Percentiles rank a stretch among this genome's conserved stretches.
These are phyloP conservation scores for Wickerhamomyces bisporus DNA, from an alignment of 805 yeast genomes.

Conservation along the genomic window DNA sequence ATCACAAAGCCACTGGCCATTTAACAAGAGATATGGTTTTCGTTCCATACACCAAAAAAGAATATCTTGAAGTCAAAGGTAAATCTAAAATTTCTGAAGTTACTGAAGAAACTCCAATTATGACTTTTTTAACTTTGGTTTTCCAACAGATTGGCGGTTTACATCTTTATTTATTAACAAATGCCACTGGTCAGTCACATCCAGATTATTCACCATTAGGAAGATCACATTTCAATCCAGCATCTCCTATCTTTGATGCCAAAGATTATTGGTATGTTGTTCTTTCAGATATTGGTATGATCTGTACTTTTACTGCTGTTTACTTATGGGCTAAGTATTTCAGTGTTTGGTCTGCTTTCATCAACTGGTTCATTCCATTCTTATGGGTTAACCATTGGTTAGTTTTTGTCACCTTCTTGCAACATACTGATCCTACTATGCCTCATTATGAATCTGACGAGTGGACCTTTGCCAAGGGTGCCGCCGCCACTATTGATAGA, in stretches of 20 bases:
- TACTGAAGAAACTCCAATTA: conserved; percentile 52
- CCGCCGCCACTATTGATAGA: conserved; percentile 62
- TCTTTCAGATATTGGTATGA: conserved; percentile 51
- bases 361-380: conserved; percentile 57
- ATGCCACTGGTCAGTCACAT: conserved; percentile 52
- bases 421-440: conserved; percentile 55
- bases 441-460: conserved; percentile 52
- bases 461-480: conserved; percentile 65
- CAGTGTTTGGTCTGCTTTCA: conserved; percentile 45
- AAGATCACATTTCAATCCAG: conserved; percentile 50
- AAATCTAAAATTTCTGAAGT: conserved; percentile 38
- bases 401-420: conserved; percentile 57
- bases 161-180: conserved; percentile 42
- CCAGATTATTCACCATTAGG: conserved; percentile 37
- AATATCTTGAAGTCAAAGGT: conserved; percentile 30
- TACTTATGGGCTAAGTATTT: conserved; percentile 46
- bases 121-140: conserved; percentile 35
- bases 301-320: conserved; percentile 37
- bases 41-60: conserved; percentile 48
- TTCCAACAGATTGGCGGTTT: conserved; percentile 56
- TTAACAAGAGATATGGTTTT: conserved; percentile 56
- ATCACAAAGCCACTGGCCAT: conserved; percentile 62
- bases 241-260: conserved; percentile 48
- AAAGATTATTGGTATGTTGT: conserved; percentile 52
- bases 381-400: conserved; percentile 60